A percentile compares a stretch with the other conserved stretches of the same genome.
These are phyloP conservation scores for Tympanopsis confertula DNA, from an alignment of 2,329 filamentous ascomycete genomes.

Conservation along the genomic window DNA sequence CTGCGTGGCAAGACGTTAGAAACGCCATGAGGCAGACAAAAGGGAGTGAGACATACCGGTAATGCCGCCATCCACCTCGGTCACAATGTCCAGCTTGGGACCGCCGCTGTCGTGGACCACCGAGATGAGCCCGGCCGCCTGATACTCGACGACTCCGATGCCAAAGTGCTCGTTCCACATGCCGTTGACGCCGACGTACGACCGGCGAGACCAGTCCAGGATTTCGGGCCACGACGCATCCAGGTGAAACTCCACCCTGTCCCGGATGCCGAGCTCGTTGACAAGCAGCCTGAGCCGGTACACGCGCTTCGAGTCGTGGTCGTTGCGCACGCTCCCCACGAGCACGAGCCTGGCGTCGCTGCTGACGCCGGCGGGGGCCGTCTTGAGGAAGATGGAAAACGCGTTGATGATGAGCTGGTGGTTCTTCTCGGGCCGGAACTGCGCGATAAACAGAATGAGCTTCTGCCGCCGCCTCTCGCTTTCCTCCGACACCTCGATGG, in stretches of 20 bases:
- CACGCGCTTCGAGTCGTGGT: slow-evolving; percentile 67
- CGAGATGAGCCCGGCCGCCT: slow-evolving; percentile 82
- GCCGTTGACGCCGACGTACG: slow-evolving; percentile 81
- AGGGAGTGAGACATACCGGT: slow-evolving; percentile 45
- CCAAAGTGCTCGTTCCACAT: slow-evolving; percentile 99
- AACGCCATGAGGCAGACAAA: background rate
- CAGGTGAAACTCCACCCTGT: slow-evolving; percentile 75
- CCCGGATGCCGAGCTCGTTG: slow-evolving; percentile 75
- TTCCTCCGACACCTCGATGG: slow-evolving; percentile 57
- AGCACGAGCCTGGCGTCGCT: slow-evolving; percentile 61
- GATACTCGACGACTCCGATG: slow-evolving; percentile 95
- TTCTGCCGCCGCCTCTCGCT: slow-evolving; percentile 62
- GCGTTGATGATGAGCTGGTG: slow-evolving; percentile 76
- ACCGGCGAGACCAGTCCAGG: slow-evolving; percentile 63
- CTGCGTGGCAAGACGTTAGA: slow-evolving; percentile 24
- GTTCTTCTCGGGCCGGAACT: slow-evolving; percentile 96
- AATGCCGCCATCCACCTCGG: slow-evolving; percentile 63
- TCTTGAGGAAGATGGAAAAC: slow-evolving; percentile 65
- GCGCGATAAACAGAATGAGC: slow-evolving; percentile 81
- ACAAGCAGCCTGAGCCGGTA: slow-evolving; percentile 79
- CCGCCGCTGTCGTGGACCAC: slow-evolving; percentile 91
- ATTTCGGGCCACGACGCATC: slow-evolving; percentile 86
- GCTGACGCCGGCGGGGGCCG: slow-evolving; percentile 34
- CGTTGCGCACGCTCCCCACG: slow-evolving; percentile 84
- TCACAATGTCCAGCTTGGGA: slow-evolving; percentile 85